Conservation (phyloP, 495 filamentous ascomycete species). For the Hypoxylon fuscum region DNA sequence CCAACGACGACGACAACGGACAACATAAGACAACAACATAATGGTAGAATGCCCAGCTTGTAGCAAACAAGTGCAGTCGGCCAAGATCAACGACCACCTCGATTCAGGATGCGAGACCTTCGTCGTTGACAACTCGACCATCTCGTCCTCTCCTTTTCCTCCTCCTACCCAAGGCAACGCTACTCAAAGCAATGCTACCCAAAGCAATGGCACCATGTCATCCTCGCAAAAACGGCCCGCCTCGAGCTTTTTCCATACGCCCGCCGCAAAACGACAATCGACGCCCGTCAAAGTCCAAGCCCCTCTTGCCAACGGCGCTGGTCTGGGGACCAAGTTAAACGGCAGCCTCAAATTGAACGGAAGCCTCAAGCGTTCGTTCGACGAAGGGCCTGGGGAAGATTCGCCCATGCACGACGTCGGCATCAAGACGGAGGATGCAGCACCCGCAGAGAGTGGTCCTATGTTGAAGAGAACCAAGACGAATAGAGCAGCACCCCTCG, state of each 20-base stretch:
- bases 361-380: constrained; percentile 54
- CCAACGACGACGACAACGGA: constrained; percentile 4
- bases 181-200: no score
- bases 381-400: constrained; percentile 52
- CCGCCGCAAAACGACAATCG: constrained; percentile 64
- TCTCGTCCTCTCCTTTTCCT: constrained; percentile 36
- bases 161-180: no score
- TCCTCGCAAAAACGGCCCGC: constrained; percentile 61
- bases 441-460: constrained; percentile 36
- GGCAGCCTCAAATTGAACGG: constrained; percentile 37
- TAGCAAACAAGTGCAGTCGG: constrained; percentile 73
- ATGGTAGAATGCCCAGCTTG: constrained; percentile 88
- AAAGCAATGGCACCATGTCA: constrained; percentile 56
- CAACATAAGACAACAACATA: constrained; percentile 62
- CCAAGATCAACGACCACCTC: constrained; percentile 89
- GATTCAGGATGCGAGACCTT: constrained; percentile 81
- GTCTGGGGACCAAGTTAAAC: constrained; percentile 27
- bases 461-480: constrained; percentile 68
- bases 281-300: constrained; percentile 34
- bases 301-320: constrained; percentile 39
- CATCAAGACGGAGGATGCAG: constrained; percentile 27
- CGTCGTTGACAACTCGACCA: constrained; percentile 55
- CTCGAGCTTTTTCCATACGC: constrained; percentile 80
- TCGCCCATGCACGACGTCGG: constrained; percentile 35
- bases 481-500: constrained; percentile 80